Percentiles rank a stretch among this genome's conserved stretches.
phyloP scores from a whole-genome alignment of 768 basidiomycete genomes.

The Tephrocybe rancida region DNA sequence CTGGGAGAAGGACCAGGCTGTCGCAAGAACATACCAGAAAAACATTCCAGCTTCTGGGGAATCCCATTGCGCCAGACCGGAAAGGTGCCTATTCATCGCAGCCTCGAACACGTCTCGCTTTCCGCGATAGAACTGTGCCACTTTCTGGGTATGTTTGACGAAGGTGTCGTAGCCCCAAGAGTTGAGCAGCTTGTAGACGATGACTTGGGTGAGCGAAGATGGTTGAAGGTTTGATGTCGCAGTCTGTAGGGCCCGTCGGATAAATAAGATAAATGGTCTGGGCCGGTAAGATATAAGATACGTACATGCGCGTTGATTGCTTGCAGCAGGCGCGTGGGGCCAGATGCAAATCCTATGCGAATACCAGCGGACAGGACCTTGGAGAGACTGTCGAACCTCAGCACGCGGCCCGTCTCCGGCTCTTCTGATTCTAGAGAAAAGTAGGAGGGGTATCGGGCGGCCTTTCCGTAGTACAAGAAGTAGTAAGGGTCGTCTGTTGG shows the following conservation, averaged over 20 bases:
- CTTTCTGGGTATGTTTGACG: conserved; percentile 59
- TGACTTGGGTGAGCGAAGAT: conserved; percentile 60
- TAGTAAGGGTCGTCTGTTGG: conserved; percentile 74
- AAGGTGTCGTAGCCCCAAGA: conserved; percentile 78
- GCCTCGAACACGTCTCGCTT: conserved; percentile 75
- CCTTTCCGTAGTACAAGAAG: conserved; percentile 72
- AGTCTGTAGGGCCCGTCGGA: conserved; percentile 11
- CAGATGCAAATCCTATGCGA: conserved; percentile 77
- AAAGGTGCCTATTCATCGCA: conserved; percentile 68
- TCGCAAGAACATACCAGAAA: conserved; percentile 60
- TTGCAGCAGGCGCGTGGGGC: conserved; percentile 62
- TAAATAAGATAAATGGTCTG: neutral
- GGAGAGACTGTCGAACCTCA: conserved; percentile 86
- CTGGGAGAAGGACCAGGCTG: neutral
- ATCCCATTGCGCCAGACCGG: conserved; percentile 71
- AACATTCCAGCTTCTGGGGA: conserved; percentile 85
- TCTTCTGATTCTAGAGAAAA: conserved; percentile 72
- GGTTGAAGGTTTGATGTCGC: conserved; percentile 62
- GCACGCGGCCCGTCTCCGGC: conserved; percentile 67
- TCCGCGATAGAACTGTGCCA: conserved; percentile 67
- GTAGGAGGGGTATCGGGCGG: conserved; percentile 68
- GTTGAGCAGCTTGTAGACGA: conserved; percentile 54
- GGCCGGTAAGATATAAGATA: conserved; percentile 8
- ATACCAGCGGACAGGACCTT: conserved; percentile 78
- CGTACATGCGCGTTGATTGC: conserved; percentile 70